Evolutionary conservation across 2,329 filamentous ascomycete species (phyloP).

Genomic region (Diaporthe destruens): DNA sequence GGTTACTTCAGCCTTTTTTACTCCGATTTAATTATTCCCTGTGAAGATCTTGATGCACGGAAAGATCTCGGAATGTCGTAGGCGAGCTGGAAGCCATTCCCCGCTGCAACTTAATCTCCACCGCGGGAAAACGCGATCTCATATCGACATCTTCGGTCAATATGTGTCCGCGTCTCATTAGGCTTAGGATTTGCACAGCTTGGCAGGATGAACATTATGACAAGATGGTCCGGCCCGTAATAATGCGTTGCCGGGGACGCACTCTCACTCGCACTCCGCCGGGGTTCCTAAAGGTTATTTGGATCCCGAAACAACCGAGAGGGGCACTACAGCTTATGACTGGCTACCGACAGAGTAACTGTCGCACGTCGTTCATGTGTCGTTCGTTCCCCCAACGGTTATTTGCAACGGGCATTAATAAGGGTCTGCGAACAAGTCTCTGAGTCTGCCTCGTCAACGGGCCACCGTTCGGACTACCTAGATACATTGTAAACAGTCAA

Average conservation of each 20-base stretch:
- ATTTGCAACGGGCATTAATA: background rate
- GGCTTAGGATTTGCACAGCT: constrained; percentile 12
- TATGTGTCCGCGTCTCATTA: constrained; percentile 24
- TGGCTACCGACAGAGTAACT: background rate
- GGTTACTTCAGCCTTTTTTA: background rate
- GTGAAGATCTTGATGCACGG: background rate
- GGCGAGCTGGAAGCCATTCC: background rate
- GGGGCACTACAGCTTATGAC: background rate
- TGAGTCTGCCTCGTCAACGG: background rate
- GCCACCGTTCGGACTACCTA: background rate
- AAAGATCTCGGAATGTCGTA: no score
- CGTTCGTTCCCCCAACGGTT: background rate
- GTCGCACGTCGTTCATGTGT: background rate
- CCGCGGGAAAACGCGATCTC: background rate
- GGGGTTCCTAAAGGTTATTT: background rate
- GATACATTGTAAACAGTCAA: background rate
- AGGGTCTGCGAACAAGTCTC: background rate
- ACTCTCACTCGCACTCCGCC: no score
- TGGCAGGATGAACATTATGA: constrained; percentile 28
- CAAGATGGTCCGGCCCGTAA: constrained; percentile 16
- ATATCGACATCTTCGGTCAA: constrained; percentile 10
- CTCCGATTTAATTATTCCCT: no score
- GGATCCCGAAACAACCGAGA: constrained; percentile 5
- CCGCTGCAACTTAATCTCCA: background rate
- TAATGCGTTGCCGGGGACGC: background rate